A percentile compares a stretch with the other conserved stretches of the same genome.
phyloP scores from a whole-genome alignment of 179 eudicot genomes.

The Pouteria campechiana region DNA sequence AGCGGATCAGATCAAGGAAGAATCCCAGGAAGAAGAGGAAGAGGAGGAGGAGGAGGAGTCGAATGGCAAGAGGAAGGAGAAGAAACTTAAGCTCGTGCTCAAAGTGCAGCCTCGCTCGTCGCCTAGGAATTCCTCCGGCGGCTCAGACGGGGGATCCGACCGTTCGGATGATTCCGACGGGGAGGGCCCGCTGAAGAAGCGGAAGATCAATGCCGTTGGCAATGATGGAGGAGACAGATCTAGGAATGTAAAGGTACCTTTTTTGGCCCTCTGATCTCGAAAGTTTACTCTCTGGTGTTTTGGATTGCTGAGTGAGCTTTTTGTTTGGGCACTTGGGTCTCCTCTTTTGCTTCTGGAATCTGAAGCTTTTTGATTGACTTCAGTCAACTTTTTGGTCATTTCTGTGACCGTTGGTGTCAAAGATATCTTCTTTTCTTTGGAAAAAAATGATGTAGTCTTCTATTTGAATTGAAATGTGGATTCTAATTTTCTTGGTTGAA shows the following conservation, averaged over 20 bases:
- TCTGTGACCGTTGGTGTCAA: no score
- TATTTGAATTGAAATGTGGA: no score
- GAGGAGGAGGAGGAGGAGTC: conserved; percentile 14
- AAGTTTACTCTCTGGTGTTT: background rate
- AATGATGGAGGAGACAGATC: conserved; percentile 10
- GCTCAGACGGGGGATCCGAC: no score
- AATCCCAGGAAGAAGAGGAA: conserved; percentile 1
- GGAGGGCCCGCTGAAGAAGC: conserved; percentile 7
- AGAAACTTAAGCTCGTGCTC: conserved; percentile 12
- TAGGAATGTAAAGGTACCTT: conserved; percentile 23
- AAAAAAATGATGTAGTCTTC: no score
- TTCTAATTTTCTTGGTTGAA: no score
- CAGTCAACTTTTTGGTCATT: conserved; percentile 12
- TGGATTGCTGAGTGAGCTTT: background rate
- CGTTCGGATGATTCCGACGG: conserved; percentile 2
- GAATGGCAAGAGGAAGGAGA: conserved; percentile 7
- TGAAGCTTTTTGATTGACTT: conserved; percentile 32
- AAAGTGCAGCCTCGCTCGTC: conserved; percentile 6
- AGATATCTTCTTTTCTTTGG: no score
- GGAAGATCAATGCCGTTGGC: conserved; percentile 24
- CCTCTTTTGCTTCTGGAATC: conserved; percentile 5
- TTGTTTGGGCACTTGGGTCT: conserved; percentile 26
- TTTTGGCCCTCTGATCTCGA: background rate
- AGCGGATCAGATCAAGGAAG: background rate
- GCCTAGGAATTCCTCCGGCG: conserved; percentile 8